Evolutionary conservation across 768 basidiomycete species (phyloP), one percentile per base, ranked within the genome.

Genomic region (Sporobolomyces roseus): DNA sequence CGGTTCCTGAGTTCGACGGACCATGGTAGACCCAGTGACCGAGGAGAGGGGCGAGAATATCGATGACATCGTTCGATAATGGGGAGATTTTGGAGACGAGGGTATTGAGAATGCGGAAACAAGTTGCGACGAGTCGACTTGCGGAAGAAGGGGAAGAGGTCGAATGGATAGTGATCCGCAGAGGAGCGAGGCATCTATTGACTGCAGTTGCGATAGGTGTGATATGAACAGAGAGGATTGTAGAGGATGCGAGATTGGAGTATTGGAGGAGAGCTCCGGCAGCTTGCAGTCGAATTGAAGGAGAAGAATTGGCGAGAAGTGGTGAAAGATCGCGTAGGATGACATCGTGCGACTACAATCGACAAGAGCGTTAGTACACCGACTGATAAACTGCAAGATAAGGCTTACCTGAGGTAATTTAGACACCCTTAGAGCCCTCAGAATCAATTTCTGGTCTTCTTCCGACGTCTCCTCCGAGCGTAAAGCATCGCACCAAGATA

Each of bases 21-120:
- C 63, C 66, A 35, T 59, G 14, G n/a, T 68, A 61, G 9, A 48
- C n/a, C 71, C 71, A 72, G n/a, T 43, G 49, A 6, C 36, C 49
- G 0, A 61, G n/a, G 13, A 48, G 2, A 3, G 46, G 8, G 2
- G 30, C 50, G 21, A 62, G 0, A 1, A 21, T 4, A 1, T 41
- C 45, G 16, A 38, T 19, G 2, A 16, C 23, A 13, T 68, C 71
- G n/a, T 17, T 1, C 0, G 53, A 2, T 0, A 65, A 25, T 0
- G 54, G 19, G 0, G 68, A 33, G 3, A 56, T 2, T 19, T 65
- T 68, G 38, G 49, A 21, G 12, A 58, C 12, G 43, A 65, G 13
- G 5, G 25, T n/a, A 60, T 19, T 62, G 61, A 72, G 63, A 2
- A 72, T 33, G 12, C 66, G 66, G 19, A 72, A 33, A 12, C 29